phyloP scores from a whole-genome alignment of 2,329 filamentous ascomycete species.

The Aspergillus awamori region DNA sequence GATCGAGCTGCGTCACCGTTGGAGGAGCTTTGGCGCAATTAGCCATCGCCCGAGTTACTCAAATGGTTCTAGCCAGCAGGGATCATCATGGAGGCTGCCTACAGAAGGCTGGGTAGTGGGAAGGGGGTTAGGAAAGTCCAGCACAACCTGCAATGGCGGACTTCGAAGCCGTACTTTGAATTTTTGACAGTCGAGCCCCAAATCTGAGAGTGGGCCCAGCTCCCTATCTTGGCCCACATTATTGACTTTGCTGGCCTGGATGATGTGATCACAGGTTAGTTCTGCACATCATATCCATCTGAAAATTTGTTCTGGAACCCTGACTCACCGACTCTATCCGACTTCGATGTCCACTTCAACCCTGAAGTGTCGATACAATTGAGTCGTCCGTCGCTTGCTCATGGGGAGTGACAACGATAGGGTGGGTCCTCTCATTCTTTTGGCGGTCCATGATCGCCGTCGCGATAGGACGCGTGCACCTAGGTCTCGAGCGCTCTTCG shows the following conservation, averaged over 20 bases:
- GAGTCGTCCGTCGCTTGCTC: background rate
- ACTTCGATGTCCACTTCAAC: background rate
- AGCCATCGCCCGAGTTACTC: background rate
- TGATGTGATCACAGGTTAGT: slow-evolving; percentile 24
- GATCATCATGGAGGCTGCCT: background rate
- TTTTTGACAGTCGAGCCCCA: slow-evolving; percentile 1
- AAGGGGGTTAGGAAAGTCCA: background rate
- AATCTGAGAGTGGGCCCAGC: slow-evolving; percentile 2
- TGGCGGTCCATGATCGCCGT: background rate
- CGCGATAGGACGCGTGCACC: background rate
- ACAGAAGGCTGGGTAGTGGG: too few relatives aligned
- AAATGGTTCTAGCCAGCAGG: background rate
- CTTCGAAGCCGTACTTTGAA: background rate
- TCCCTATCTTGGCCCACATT: slow-evolving; percentile 20
- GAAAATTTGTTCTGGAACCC: slow-evolving; percentile 25
- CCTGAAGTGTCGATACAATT: background rate
- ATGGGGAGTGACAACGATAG: background rate
- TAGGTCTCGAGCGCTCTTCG: slow-evolving; percentile 7
- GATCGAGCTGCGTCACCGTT: background rate
- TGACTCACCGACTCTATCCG: slow-evolving; percentile 24
- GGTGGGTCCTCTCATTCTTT: background rate
- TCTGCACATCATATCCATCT: slow-evolving; percentile 19
- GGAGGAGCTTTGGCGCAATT: background rate
- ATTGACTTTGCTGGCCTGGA: slow-evolving; percentile 21
- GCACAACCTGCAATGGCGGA: background rate